Conservation (phyloP, 257 asterid species). For the Plectranthus barbatus region DNA sequence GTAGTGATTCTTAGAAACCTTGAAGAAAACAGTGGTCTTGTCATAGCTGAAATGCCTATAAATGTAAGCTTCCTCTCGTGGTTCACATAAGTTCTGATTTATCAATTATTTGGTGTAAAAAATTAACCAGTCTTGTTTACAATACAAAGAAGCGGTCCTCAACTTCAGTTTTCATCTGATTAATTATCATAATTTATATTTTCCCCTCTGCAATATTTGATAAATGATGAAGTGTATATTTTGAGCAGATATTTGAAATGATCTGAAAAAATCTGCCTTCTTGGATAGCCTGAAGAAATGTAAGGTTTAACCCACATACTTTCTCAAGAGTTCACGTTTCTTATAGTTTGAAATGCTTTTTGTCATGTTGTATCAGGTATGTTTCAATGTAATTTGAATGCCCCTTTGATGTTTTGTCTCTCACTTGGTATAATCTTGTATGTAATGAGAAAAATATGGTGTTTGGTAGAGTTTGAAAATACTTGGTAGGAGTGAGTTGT, state of each 20-base stretch:
- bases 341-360: neutral
- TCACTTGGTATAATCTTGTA: neutral
- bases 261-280: conserved; percentile 34
- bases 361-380: neutral
- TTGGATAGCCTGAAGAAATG: conserved; percentile 15
- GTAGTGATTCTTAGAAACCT: conserved; percentile 71
- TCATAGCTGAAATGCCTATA: conserved; percentile 90
- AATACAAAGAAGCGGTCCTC: neutral
- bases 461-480: neutral
- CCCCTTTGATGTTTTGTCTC: neutral
- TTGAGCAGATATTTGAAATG: conserved; percentile 76
- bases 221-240: conserved; percentile 20
- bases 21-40: conserved; percentile 77
- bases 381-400: conserved; percentile 3
- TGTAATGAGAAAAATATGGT: neutral
- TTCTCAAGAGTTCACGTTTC: conserved; percentile 8
- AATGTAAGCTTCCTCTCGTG: conserved; percentile 41
- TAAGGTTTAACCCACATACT: conserved; percentile 9
- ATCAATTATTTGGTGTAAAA: neutral
- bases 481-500: neutral
- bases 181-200: neutral
- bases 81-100: neutral
- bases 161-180: conserved; percentile 9
- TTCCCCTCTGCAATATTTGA: neutral
- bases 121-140: neutral